Conservation (phyloP, 768 basidiomycete genomes). For the Panus rudis region DNA sequence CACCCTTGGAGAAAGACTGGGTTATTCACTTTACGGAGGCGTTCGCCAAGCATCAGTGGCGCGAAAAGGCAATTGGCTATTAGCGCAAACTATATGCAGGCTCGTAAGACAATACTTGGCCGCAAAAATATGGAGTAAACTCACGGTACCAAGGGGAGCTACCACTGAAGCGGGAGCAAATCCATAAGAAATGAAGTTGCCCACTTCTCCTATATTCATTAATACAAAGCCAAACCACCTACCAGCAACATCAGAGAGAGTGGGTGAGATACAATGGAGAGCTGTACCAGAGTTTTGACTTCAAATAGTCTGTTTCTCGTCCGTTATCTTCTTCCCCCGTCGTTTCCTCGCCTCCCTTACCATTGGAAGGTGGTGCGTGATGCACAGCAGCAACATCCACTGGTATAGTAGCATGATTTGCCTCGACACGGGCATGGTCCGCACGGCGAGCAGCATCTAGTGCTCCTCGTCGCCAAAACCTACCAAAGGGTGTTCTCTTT, state of each 20-base stretch:
- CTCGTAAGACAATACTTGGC: slow-evolving; percentile 7
- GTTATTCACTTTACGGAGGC: slow-evolving; percentile 63
- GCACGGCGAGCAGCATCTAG: neutral
- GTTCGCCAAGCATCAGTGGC: slow-evolving; percentile 76
- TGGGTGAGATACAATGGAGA: neutral
- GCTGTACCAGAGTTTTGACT: slow-evolving; percentile 75
- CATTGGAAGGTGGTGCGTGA: slow-evolving; percentile 1
- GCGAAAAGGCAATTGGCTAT: slow-evolving; percentile 94
- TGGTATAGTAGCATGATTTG: slow-evolving; percentile 4
- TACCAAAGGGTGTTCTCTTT: neutral
- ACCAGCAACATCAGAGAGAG: neutral
- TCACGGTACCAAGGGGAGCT: slow-evolving; percentile 90
- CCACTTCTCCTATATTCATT: slow-evolving; percentile 85
- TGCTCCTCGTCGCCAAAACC: slow-evolving; percentile 2
- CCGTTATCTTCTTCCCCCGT: slow-evolving; percentile 25
- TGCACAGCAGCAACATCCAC: slow-evolving; percentile 9
- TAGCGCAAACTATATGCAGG: slow-evolving; percentile 62
- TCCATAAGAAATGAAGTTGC: slow-evolving; percentile 89
- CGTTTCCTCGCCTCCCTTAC: slow-evolving; percentile 7
- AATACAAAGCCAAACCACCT: slow-evolving; percentile 89
- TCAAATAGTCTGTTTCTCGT: slow-evolving; percentile 71
- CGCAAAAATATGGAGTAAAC: slow-evolving; percentile 26
- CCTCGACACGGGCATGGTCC: neutral
- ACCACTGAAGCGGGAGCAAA: slow-evolving; percentile 91
- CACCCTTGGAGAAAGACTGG: slow-evolving; percentile 7